Percentiles rank a stretch among this genome's conserved stretches.
phyloP scores from a whole-genome alignment of 805 yeast genomes.

The Komagataella mondaviorum region DNA sequence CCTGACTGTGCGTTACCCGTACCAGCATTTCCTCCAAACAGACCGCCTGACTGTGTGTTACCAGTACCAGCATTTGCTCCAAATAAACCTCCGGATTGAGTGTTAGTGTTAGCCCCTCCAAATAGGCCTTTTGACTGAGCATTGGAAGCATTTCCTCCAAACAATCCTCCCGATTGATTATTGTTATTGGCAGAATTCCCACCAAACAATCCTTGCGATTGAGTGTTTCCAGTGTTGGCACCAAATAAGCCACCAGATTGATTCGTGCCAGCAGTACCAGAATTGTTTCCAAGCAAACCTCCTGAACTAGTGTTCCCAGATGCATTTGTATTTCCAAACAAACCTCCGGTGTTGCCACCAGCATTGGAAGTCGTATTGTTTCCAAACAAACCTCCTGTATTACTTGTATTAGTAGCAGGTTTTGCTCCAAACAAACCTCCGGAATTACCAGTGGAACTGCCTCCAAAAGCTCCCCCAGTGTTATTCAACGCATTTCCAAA shows the following conservation, averaged over 20 bases:
- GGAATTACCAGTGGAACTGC: slow-evolving; percentile 1
- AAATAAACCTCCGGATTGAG: background rate
- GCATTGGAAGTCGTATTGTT: slow-evolving; percentile 1
- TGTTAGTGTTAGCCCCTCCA: background rate
- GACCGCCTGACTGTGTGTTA: background rate
- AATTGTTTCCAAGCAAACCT: background rate
- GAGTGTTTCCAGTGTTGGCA: background rate
- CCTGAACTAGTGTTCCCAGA: background rate
- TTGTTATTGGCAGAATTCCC: background rate
- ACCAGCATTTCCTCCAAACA: background rate
- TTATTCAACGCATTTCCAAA: slow-evolving; percentile 17
- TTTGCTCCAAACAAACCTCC: slow-evolving; percentile 9
- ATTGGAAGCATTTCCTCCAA: background rate
- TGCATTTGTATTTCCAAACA: slow-evolving; percentile 7
- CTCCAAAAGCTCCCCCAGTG: slow-evolving; percentile 4
- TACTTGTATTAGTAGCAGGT: slow-evolving; percentile 1
- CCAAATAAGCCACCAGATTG: background rate
- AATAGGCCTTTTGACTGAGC: background rate
- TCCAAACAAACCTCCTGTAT: slow-evolving; percentile 12
- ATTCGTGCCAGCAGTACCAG: background rate
- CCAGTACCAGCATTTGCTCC: background rate
- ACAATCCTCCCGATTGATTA: background rate
- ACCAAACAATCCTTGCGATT: background rate
- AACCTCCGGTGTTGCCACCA: slow-evolving; percentile 7
- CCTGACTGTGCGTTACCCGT: slow-evolving; percentile 2